A percentile compares a stretch with the other conserved stretches of the same genome.
These are phyloP conservation scores for Euphrasia arctica DNA, from an alignment of 305 asterid genomes.

Conservation along the genomic window DNA sequence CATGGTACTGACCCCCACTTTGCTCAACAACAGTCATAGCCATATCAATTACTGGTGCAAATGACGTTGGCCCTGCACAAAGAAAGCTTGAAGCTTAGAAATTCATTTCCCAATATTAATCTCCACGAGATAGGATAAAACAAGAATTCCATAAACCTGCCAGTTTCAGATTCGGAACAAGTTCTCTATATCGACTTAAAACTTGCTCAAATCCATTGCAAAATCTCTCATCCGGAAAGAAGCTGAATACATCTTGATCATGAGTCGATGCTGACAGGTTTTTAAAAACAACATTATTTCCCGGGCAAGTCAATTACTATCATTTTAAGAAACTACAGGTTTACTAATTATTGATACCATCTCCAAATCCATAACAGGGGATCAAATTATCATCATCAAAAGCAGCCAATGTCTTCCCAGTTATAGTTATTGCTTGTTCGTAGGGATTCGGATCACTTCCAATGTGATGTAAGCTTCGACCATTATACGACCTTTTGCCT, in stretches of 20 bases:
- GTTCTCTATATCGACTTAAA: background rate
- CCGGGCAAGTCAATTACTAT: background rate
- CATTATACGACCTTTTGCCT: constrained; percentile 43
- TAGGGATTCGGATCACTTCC: constrained; percentile 57
- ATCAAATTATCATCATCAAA: constrained; percentile 35
- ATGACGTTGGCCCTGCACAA: constrained; percentile 33
- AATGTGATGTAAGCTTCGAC: constrained; percentile 25
- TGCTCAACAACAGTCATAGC: too few relatives aligned
- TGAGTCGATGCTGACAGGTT: constrained; percentile 46
- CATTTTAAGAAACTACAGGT: constrained; percentile 15
- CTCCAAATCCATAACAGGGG: constrained; percentile 68
- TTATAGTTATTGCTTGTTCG: constrained; percentile 56
- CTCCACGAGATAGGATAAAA: constrained; percentile 11
- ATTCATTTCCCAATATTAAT: constrained; percentile 3
- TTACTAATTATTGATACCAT: constrained; percentile 35
- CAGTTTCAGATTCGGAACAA: constrained; percentile 45
- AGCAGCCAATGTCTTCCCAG: constrained; percentile 50
- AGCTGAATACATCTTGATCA: too few relatives aligned
- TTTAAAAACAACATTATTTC: background rate
- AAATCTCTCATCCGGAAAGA: too few relatives aligned
- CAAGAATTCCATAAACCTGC: constrained; percentile 38
- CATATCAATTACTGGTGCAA: too few relatives aligned
- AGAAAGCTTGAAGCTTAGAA: constrained; percentile 3
- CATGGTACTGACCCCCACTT: too few relatives aligned
- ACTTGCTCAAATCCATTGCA: too few relatives aligned